Evolutionary conservation across 192 early-diverging fungal genomes (phyloP).

Genomic region (Oehlia diaphana): DNA sequence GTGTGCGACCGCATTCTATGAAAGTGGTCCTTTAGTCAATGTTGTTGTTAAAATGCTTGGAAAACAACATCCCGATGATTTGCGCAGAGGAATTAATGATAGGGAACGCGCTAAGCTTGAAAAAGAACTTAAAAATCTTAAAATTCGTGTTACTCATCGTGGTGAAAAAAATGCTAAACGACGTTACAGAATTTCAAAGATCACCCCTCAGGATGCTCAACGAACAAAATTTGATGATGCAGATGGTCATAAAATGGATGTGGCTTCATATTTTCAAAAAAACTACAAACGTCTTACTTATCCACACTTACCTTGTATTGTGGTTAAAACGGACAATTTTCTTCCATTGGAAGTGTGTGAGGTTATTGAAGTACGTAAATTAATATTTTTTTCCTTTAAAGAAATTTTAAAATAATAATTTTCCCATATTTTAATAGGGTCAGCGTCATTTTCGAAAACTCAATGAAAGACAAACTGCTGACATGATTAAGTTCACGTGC

Average conservation of each 20-base stretch:
- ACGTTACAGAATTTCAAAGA: conserved; percentile 68
- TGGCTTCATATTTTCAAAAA: conserved; percentile 76
- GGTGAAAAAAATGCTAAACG: conserved; percentile 56
- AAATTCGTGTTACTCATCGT: conserved; percentile 60
- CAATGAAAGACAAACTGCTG: conserved; percentile 83
- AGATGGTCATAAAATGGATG: conserved; percentile 57
- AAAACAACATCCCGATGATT: conserved; percentile 44
- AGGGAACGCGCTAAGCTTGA: conserved; percentile 49
- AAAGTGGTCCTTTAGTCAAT: conserved; percentile 68
- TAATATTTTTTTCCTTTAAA: background rate
- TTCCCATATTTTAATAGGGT: conserved; percentile 79
- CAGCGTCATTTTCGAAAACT: conserved; percentile 84
- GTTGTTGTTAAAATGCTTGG: conserved; percentile 68
- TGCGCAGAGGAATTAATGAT: conserved; percentile 48
- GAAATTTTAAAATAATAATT: background rate
- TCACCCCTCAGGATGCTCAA: conserved; percentile 67
- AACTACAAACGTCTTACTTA: conserved; percentile 73
- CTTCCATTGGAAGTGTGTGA: conserved; percentile 92
- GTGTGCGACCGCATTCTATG: conserved; percentile 65
- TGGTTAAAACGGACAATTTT: conserved; percentile 66
- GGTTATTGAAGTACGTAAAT: conserved; percentile 48
- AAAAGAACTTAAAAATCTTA: conserved; percentile 51
- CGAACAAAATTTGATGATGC: conserved; percentile 69
- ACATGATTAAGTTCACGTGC: conserved; percentile 81
- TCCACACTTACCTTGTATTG: conserved; percentile 80